phyloP scores from a whole-genome alignment of 2,329 filamentous ascomycete species.

The Scolecobasidium constrictum region DNA sequence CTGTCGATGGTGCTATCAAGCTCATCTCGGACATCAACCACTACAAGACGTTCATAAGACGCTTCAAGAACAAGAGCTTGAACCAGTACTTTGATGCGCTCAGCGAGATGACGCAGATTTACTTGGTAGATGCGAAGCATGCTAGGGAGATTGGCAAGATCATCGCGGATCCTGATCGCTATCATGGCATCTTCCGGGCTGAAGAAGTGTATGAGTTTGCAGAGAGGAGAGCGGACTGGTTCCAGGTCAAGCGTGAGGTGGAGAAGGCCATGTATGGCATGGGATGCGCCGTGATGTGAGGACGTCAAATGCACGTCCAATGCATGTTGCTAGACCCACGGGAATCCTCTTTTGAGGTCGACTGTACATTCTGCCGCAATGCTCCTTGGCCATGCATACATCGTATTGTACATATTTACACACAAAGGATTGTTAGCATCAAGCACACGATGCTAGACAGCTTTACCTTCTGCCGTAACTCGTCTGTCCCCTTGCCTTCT shows the following conservation, averaged over 20 bases:
- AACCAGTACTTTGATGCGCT: slow-evolving; percentile 85
- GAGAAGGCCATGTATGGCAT: slow-evolving; percentile 97
- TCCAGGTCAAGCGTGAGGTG: slow-evolving; percentile 74
- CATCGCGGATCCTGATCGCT: slow-evolving; percentile 83
- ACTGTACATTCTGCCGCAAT: not conserved
- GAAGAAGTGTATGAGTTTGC: slow-evolving; percentile 98
- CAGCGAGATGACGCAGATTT: slow-evolving; percentile 88
- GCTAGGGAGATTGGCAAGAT: slow-evolving; percentile 92
- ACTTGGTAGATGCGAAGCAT: slow-evolving; percentile 75
- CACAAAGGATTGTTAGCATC: not conserved
- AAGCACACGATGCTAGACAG: no score
- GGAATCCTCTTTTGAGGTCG: not conserved
- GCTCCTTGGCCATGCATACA: no score
- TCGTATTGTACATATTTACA: not conserved
- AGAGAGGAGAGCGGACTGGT: slow-evolving; percentile 90
- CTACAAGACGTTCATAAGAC: slow-evolving; percentile 76
- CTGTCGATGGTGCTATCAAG: slow-evolving; percentile 77
- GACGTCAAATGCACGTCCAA: no score
- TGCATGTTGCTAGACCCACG: not conserved
- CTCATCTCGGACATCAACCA: slow-evolving; percentile 93
- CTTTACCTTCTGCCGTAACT: no score
- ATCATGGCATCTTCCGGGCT: slow-evolving; percentile 82
- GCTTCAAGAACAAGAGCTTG: slow-evolving; percentile 71
- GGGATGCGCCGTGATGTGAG: slow-evolving; percentile 73
- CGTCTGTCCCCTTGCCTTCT: no score